phyloP scores from a whole-genome alignment of 257 asterid species.

The Gentiana macrophylla region DNA sequence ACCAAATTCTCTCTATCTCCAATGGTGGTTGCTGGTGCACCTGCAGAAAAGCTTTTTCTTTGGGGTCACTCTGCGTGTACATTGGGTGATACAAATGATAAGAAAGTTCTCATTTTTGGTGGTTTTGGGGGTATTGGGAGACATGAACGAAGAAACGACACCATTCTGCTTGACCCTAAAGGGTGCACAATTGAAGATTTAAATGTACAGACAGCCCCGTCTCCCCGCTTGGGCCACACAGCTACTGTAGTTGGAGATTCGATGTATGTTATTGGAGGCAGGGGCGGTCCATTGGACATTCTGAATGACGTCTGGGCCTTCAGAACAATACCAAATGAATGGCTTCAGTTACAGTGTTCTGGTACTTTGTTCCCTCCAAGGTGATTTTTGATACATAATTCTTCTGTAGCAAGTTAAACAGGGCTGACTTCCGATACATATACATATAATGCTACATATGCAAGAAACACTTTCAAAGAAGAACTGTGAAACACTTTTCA shows the following conservation, averaged over 20 bases:
- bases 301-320: conserved; percentile 83
- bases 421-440: background rate
- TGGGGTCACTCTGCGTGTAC: conserved; percentile 94
- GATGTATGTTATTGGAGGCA: conserved; percentile 77
- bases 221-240: conserved; percentile 88
- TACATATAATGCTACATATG: no score
- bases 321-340: conserved; percentile 34
- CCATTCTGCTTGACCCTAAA: conserved; percentile 44
- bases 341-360: conserved; percentile 60
- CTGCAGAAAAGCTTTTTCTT: conserved; percentile 73
- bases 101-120: conserved; percentile 61
- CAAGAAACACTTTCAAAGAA: no score
- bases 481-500: no score
- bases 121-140: conserved; percentile 98
- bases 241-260: conserved; percentile 49
- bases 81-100: conserved; percentile 19
- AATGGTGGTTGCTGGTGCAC: conserved; percentile 46
- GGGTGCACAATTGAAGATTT: conserved; percentile 40
- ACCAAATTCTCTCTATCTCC: conserved; percentile 36
- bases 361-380: conserved; percentile 64
- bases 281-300: conserved; percentile 76
- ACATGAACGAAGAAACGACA: conserved; percentile 76
- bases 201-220: conserved; percentile 46
- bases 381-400: conserved; percentile 26
- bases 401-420: background rate